phyloP scores from a whole-genome alignment of 2,329 filamentous ascomycete species.

The Xylaria sp. region DNA sequence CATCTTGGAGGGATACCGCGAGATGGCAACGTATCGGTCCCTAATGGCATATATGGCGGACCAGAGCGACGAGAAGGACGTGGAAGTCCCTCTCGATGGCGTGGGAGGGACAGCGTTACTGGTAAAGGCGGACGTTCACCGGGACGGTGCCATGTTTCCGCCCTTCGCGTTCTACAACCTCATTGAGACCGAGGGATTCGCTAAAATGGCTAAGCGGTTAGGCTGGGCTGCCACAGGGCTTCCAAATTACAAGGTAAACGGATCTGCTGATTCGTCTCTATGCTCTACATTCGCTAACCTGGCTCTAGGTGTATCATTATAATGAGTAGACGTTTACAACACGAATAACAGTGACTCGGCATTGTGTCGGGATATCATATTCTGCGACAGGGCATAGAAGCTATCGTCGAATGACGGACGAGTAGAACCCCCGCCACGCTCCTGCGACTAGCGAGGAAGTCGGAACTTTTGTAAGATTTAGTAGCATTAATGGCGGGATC shows the following conservation, averaged over 20 bases:
- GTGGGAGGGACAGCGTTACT: conserved; percentile 92
- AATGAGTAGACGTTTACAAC: conserved; percentile 72
- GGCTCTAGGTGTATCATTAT: conserved; percentile 81
- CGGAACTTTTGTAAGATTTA: conserved; percentile 36
- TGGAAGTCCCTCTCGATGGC: conserved; percentile 83
- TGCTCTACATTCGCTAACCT: conserved; percentile 30
- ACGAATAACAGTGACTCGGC: conserved; percentile 34
- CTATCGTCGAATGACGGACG: conserved; percentile 10
- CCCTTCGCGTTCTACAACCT: conserved; percentile 96
- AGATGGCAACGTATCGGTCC: conserved; percentile 90
- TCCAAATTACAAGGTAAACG: conserved; percentile 93
- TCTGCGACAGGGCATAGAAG: conserved; percentile 10
- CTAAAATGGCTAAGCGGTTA: conserved; percentile 92
- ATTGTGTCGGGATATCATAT: conserved; percentile 41
- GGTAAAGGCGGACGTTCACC: conserved; percentile 96
- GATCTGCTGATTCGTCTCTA: neutral
- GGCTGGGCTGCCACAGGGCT: conserved; percentile 89
- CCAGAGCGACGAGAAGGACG: conserved; percentile 64
- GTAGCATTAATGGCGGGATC: conserved; percentile 33
- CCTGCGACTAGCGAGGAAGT: neutral
- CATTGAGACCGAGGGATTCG: conserved; percentile 97
- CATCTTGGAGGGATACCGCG: conserved; percentile 89
- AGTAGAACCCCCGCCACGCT: conserved; percentile 5
- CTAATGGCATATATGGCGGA: conserved; percentile 87
- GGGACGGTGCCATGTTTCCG: conserved; percentile 98